These are phyloP conservation scores for Megacollybia platyphylla DNA, from an alignment of 1,284 basidiomycete species.

Conservation along the genomic window DNA sequence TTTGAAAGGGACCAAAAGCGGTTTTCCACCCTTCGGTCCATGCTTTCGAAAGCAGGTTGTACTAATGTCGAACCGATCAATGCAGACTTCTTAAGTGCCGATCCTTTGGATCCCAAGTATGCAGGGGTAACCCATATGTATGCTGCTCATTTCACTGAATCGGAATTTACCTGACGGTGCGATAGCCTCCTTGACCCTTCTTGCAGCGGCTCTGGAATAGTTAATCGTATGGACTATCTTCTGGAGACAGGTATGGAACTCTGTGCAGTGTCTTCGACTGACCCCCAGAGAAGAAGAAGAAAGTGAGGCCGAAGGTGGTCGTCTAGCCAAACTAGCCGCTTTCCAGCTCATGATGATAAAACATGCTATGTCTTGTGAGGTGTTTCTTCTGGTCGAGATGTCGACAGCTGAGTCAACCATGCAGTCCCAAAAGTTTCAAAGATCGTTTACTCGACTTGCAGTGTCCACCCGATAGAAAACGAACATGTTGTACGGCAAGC, in stretches of 20 bases:
- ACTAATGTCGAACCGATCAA: constrained; percentile 64
- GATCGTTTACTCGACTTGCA: constrained; percentile 96
- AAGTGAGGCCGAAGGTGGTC: constrained; percentile 41
- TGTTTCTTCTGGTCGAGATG: constrained; percentile 5
- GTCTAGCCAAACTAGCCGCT: constrained; percentile 69
- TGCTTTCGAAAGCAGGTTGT: constrained; percentile 75
- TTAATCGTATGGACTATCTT: constrained; percentile 81
- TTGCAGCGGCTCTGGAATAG: constrained; percentile 87
- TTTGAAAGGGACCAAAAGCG: constrained; percentile 77
- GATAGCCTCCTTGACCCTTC: constrained; percentile 81
- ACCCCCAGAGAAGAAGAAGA: constrained; percentile 22
- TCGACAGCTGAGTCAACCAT: constrained; percentile 8
- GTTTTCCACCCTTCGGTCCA: constrained; percentile 70
- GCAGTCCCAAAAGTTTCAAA: constrained; percentile 53
- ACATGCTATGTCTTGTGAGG: constrained; percentile 88
- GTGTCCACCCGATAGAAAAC: constrained; percentile 84
- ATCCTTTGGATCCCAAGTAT: constrained; percentile 54
- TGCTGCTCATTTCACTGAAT: constrained; percentile 12
- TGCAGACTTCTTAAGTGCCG: constrained; percentile 68
- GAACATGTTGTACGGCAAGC: constrained; percentile 62
- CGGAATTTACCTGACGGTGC: background rate
- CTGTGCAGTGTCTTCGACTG: constrained; percentile 2
- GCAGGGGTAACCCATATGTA: constrained; percentile 74
- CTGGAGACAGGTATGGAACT: constrained; percentile 44
- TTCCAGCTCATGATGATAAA: constrained; percentile 92